A percentile compares a stretch with the other conserved stretches of the same genome.
Conservation (phyloP, 768 basidiomycete species). For the Serpula lacrymans region DNA sequence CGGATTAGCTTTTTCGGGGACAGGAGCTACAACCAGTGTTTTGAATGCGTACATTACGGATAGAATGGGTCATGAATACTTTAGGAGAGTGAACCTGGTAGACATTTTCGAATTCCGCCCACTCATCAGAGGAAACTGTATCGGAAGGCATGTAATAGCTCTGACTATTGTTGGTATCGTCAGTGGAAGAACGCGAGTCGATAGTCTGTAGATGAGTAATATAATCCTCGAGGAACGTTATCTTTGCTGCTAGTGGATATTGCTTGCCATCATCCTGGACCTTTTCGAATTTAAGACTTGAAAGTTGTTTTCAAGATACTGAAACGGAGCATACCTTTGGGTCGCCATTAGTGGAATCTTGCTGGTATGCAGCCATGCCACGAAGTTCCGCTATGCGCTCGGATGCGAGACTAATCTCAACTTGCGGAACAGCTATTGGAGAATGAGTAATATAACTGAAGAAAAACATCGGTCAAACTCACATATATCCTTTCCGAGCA, state of each 20-base stretch:
- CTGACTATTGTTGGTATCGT: slow-evolving; percentile 32
- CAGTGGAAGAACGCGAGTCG: slow-evolving; percentile 32
- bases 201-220: slow-evolving; percentile 48
- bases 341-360: slow-evolving; percentile 10
- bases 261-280: slow-evolving; percentile 9
- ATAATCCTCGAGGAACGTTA: slow-evolving; percentile 59
- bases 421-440: slow-evolving; percentile 52
- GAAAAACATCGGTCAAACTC: slow-evolving; percentile 22
- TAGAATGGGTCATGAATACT: slow-evolving; percentile 70
- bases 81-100: slow-evolving; percentile 88
- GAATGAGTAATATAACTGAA: slow-evolving; percentile 4
- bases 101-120: slow-evolving; percentile 84
- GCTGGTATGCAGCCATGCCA: slow-evolving; percentile 10
- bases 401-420: slow-evolving; percentile 60
- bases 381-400: slow-evolving; percentile 52
- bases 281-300: background rate
- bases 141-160: slow-evolving; percentile 68
- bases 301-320: no score
- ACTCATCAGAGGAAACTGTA: slow-evolving; percentile 63
- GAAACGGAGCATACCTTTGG: slow-evolving; percentile 20
- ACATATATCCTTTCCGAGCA: slow-evolving; percentile 73
- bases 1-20: slow-evolving; percentile 10
- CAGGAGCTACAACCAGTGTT: slow-evolving; percentile 1
- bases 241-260: slow-evolving; percentile 43
- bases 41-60: slow-evolving; percentile 66